These are phyloP conservation scores for Aspergillus coremiiformis DNA, from an alignment of 495 filamentous ascomycete genomes.

Conservation along the genomic window DNA sequence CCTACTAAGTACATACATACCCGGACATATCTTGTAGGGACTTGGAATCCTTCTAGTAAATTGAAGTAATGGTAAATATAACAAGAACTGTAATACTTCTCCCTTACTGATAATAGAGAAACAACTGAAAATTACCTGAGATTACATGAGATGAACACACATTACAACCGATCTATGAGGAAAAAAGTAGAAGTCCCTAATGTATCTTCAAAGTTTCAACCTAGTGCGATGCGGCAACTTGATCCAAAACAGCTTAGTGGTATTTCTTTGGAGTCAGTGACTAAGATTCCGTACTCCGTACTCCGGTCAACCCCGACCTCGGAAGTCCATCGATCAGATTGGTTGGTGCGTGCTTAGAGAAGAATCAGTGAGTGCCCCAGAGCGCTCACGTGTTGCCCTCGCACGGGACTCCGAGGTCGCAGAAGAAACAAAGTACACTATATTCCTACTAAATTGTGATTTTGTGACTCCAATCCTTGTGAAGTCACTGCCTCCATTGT, in stretches of 20 bases:
- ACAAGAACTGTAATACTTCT: not conserved
- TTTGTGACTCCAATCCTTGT: not conserved
- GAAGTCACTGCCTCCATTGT: not conserved
- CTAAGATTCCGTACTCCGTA: not conserved
- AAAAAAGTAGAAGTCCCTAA: not conserved
- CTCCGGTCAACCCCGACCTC: constrained; percentile 32
- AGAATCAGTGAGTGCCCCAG: too few relatives aligned
- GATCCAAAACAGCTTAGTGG: constrained; percentile 6
- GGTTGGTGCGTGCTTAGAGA: too few relatives aligned
- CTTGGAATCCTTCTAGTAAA: too few relatives aligned
- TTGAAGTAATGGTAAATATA: not conserved
- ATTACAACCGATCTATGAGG: too few relatives aligned
- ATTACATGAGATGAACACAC: too few relatives aligned
- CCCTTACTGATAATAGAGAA: not conserved
- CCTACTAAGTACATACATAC: too few relatives aligned
- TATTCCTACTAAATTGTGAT: not conserved
- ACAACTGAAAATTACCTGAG: too few relatives aligned
- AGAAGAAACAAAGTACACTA: too few relatives aligned
- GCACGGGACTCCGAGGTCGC: too few relatives aligned
- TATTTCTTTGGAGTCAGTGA: not conserved
- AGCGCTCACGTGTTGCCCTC: too few relatives aligned
- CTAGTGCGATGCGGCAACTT: constrained; percentile 8
- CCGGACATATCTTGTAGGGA: too few relatives aligned
- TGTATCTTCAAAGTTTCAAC: not conserved
- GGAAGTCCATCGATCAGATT: constrained; percentile 12